A percentile compares a stretch with the other conserved stretches of the same genome.
phyloP scores from a whole-genome alignment of 441 rosid genomes.

The Gossypium schwendimanii region DNA sequence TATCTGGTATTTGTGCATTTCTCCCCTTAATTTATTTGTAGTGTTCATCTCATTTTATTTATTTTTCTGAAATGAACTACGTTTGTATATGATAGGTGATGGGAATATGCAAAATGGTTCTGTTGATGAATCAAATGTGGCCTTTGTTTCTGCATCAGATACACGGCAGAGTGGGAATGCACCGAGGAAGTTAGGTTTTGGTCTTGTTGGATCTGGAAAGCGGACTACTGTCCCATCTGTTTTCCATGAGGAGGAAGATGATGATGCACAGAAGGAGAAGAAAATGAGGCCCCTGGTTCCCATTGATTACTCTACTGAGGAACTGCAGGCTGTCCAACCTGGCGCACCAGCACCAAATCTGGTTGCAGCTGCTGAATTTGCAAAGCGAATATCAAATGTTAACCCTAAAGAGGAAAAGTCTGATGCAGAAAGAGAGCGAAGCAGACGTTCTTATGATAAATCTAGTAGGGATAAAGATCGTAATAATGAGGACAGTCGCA shows the following conservation, averaged over 20 bases:
- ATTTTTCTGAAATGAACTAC: conserved; percentile 4
- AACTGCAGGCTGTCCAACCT: conserved; percentile 72
- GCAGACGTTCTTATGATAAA: conserved; percentile 68
- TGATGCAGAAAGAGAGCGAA: conserved; percentile 73
- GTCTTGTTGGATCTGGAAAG: conserved; percentile 90
- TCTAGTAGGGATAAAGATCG: conserved; percentile 61
- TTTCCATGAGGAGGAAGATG: conserved; percentile 88
- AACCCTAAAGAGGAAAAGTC: conserved; percentile 63
- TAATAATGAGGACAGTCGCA: conserved; percentile 39
- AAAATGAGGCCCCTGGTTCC: conserved; percentile 98
- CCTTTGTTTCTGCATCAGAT: conserved; percentile 42
- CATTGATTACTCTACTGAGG: conserved; percentile 91
- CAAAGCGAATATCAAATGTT: conserved; percentile 71
- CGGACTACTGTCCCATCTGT: conserved; percentile 87
- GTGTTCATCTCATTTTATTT: conserved; percentile 6
- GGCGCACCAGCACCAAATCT: conserved; percentile 70
- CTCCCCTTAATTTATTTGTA: neutral
- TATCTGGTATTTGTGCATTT: conserved; percentile 19
- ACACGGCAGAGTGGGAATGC: conserved; percentile 39
- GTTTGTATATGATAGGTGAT: conserved; percentile 31
- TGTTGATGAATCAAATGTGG: conserved; percentile 38
- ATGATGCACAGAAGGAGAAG: conserved; percentile 75
- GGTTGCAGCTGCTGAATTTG: conserved; percentile 94
- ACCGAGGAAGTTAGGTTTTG: conserved; percentile 87
- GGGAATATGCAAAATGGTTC: conserved; percentile 52